phyloP scores from a whole-genome alignment of 208 protist genomes.

The Leishmania amazonensis region DNA sequence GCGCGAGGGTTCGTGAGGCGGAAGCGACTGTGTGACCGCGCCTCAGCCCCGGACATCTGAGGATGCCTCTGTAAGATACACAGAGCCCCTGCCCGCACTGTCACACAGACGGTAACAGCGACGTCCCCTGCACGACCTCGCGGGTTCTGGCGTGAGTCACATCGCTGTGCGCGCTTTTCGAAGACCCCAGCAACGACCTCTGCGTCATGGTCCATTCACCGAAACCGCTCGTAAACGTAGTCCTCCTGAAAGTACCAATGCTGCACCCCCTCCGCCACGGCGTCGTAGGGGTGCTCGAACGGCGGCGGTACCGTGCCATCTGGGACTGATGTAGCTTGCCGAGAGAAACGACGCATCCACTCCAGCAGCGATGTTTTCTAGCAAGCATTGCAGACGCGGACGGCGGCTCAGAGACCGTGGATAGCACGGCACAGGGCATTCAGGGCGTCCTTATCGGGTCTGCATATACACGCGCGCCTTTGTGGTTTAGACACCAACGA shows the following conservation, averaged over 20 bases:
- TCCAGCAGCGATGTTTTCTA: conserved; percentile 23
- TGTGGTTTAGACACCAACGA: conserved; percentile 27
- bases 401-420: conserved; percentile 16
- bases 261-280: conserved; percentile 7
- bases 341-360: background rate
- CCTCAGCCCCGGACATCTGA: too few species aligned
- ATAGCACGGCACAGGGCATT: conserved; percentile 29
- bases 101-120: too few species aligned
- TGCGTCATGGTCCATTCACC: background rate
- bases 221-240: conserved; percentile 18
- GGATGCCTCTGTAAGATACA: too few species aligned
- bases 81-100: too few species aligned
- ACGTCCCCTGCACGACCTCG: too few species aligned
- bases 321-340: too few species aligned
- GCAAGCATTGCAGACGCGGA: conserved; percentile 27
- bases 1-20: too few species aligned
- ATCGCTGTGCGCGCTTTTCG: too few species aligned
- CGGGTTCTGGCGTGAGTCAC: too few species aligned
- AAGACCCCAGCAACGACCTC: too few species aligned
- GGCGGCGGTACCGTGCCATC: too few species aligned
- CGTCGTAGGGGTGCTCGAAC: conserved; percentile 8
- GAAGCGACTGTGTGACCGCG: too few species aligned
- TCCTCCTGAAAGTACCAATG: conserved; percentile 13
- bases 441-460: conserved; percentile 37
- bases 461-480: conserved; percentile 21